These are phyloP conservation scores for Rhodomyrtus psidioides DNA, from an alignment of 441 rosid species.

Conservation along the genomic window DNA sequence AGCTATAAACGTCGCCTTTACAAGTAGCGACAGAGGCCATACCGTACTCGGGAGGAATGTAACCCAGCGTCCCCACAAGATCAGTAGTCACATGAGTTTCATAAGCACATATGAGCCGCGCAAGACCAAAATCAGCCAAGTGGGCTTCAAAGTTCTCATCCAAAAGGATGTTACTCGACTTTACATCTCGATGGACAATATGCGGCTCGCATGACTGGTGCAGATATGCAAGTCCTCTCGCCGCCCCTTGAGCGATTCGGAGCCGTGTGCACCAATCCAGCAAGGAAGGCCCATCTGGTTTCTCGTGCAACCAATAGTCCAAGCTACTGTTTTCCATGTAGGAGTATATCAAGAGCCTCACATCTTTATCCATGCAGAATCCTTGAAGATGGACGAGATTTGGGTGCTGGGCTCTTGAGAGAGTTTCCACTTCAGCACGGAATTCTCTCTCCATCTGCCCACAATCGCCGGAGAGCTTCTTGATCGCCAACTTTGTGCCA, in stretches of 20 bases:
- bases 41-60: conserved; percentile 76
- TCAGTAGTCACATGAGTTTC: conserved; percentile 76
- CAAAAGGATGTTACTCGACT: conserved; percentile 67
- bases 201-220: conserved; percentile 70
- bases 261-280: conserved; percentile 55
- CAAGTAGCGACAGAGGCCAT: conserved; percentile 71
- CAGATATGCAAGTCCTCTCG: conserved; percentile 52
- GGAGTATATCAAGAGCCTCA: conserved; percentile 60
- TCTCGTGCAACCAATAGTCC: conserved; percentile 81
- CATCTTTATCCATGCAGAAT: conserved; percentile 44
- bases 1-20: conserved; percentile 71
- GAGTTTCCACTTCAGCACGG: conserved; percentile 66
- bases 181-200: conserved; percentile 67
- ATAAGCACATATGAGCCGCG: conserved; percentile 56
- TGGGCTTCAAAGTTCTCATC: conserved; percentile 64
- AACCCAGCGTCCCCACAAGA: conserved; percentile 74
- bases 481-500: conserved; percentile 55
- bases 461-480: conserved; percentile 67
- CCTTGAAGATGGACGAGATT: conserved; percentile 74
- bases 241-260: conserved; percentile 57
- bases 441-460: conserved; percentile 78
- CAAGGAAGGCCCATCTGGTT: conserved; percentile 42
- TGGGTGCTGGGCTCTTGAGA: conserved; percentile 78
- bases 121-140: conserved; percentile 77
- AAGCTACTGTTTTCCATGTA: conserved; percentile 79